Evolutionary conservation across 2,329 filamentous ascomycete species (phyloP).

Genomic region (Aspergillus fructus): DNA sequence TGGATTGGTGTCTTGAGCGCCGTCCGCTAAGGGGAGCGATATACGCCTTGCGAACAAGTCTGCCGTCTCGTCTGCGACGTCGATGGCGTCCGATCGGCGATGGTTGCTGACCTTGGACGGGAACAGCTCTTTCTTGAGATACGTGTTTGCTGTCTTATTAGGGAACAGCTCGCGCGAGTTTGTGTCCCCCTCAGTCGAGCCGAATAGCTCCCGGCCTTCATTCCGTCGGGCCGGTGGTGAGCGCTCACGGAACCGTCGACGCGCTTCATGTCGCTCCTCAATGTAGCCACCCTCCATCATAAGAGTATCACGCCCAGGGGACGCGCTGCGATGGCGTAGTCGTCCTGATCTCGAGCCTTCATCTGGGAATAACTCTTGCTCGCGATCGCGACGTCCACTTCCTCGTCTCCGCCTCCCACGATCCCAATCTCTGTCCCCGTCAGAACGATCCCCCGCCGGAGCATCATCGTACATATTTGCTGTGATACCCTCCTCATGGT

Average conservation of each 20-base stretch:
- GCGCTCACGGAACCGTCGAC: slow-evolving; percentile 43
- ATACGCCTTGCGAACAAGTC: slow-evolving; percentile 53
- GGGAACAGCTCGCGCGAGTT: slow-evolving; percentile 50
- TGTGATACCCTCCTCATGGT: slow-evolving; percentile 63
- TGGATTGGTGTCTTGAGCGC: slow-evolving; percentile 27
- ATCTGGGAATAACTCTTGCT: slow-evolving; percentile 41
- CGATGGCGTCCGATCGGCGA: slow-evolving; percentile 52
- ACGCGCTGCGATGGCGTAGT: slow-evolving; percentile 61
- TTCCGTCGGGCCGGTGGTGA: slow-evolving; percentile 41
- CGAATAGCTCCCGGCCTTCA: slow-evolving; percentile 60
- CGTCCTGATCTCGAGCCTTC: slow-evolving; percentile 42
- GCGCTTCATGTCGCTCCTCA: slow-evolving; percentile 38
- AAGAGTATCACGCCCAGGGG: slow-evolving; percentile 55
- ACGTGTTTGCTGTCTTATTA: slow-evolving; percentile 42
- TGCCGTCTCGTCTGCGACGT: slow-evolving; percentile 55
- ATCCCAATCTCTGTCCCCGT: slow-evolving; percentile 25
- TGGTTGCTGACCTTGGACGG: slow-evolving; percentile 50
- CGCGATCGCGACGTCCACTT: slow-evolving; percentile 16
- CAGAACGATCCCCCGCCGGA: slow-evolving; percentile 31
- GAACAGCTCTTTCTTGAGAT: slow-evolving; percentile 59
- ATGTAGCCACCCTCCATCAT: slow-evolving; percentile 40
- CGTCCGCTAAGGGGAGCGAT: slow-evolving; percentile 51
- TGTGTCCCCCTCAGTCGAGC: slow-evolving; percentile 24
- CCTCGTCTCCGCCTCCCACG: slow-evolving; percentile 27
- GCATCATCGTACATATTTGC: slow-evolving; percentile 83